Base-by-base conservation (phyloP, 352 stramenopile genomes). In the Phytophthora palmivora region DNA sequence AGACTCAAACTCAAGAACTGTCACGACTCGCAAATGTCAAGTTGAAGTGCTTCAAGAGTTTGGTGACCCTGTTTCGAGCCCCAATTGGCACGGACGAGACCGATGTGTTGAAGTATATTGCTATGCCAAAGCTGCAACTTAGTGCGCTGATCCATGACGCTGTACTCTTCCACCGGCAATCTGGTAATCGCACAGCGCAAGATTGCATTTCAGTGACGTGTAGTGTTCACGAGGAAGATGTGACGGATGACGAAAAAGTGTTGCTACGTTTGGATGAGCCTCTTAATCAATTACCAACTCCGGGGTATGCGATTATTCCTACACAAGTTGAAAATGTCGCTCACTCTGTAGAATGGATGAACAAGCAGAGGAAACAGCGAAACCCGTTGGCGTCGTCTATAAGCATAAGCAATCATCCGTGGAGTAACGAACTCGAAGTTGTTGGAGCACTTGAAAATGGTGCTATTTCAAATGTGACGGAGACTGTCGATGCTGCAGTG, bases 21-120 rank as follows among this genome's bases (percentile, higher is more conserved):
- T 76, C 73, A 67, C 55, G 54, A 39, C 50, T 79, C 19, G 54
- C 74, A 8, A 58, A 76, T 34, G 71, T 64, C 12, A 67, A 82
- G 18, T 76, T 88, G 30, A 34, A 52, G 19, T 88, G 74, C 52
- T 88, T 87, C 44, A 68, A 79, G 46, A 58, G 21, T 1, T 43
- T 92, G 1, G 69, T 84, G 4, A 60, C 61, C 14, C 46, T 86
- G 21, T 85, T 88, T 42, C 79, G 82, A 47, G 68, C 45, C 10
- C 47, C 68, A 4, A 70, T 91, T 3, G 26, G 19, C 21, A 16
- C 42, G 0, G 66, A 80, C 2, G 72, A 87, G 22, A 58, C 65
- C 5, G 74, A 82, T 15, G 61, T 57, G 14, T 60, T 70, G 64
- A 88, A 85, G 61, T 89, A 89, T 48, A 39, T 78, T 41, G 38